Conservation (phyloP, 1,139 yeast genomes). For the Yamadazyma songkhlaensis region DNA sequence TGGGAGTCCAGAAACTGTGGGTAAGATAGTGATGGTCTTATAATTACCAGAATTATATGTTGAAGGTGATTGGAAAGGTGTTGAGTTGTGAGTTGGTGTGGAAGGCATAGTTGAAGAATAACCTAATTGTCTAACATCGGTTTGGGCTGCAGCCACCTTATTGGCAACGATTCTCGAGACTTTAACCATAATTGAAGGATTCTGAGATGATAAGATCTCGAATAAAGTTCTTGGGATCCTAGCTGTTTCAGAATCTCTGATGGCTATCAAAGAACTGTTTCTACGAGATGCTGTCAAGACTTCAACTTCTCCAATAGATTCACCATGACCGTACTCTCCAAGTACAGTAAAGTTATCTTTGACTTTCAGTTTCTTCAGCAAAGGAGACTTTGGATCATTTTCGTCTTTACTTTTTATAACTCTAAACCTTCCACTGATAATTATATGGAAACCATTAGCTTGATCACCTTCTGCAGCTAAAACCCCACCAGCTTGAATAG, state of each 20-base stretch:
- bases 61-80: slow-evolving; percentile 18
- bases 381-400: slow-evolving; percentile 1
- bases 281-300: slow-evolving; percentile 83
- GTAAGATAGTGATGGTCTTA: slow-evolving; percentile 82
- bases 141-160: slow-evolving; percentile 42
- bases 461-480: slow-evolving; percentile 79
- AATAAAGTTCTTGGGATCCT: slow-evolving; percentile 87
- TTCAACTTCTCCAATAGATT: slow-evolving; percentile 92
- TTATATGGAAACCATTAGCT: slow-evolving; percentile 91
- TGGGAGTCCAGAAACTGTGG: slow-evolving; percentile 77
- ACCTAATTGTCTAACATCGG: slow-evolving; percentile 10
- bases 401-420: slow-evolving; percentile 37
- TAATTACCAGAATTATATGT: slow-evolving; percentile 45
- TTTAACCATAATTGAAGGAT: slow-evolving; percentile 88
- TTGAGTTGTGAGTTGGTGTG: slow-evolving; percentile 12
- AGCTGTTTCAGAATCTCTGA: slow-evolving; percentile 91
- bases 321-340: slow-evolving; percentile 92
- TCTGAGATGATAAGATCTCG: slow-evolving; percentile 77
- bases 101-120: slow-evolving; percentile 16
- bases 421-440: slow-evolving; percentile 84
- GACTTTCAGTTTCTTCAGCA: neutral
- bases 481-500: slow-evolving; percentile 78
- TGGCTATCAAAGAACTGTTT: slow-evolving; percentile 74
- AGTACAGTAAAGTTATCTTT: slow-evolving; percentile 37
- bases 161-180: slow-evolving; percentile 86